A percentile compares a stretch with the other conserved stretches of the same genome.
These are phyloP conservation scores for Asterophora lycoperdoides DNA, from an alignment of 768 basidiomycete genomes.

Conservation along the genomic window DNA sequence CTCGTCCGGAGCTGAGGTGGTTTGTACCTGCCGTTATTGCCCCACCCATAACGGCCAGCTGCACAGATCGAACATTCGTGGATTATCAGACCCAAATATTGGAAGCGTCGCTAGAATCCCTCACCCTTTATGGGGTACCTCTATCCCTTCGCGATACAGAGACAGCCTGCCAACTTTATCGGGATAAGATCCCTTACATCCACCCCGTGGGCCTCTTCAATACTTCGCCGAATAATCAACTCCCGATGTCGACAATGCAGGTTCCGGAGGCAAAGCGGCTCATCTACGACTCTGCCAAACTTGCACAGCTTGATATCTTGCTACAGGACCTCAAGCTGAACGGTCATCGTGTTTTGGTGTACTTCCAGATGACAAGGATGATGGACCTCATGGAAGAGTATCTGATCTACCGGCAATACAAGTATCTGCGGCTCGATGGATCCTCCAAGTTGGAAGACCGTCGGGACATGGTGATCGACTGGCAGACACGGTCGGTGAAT, in stretches of 20 bases:
- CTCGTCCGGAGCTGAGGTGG: conserved; percentile 77
- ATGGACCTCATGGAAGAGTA: conserved; percentile 99
- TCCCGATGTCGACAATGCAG: conserved; percentile 80
- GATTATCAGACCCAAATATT: conserved; percentile 58
- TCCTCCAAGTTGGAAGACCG: conserved; percentile 93
- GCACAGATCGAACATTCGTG: conserved; percentile 73
- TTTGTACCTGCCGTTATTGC: conserved; percentile 83
- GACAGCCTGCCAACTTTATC: conserved; percentile 42
- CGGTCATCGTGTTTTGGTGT: conserved; percentile 91
- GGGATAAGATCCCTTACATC: conserved; percentile 52
- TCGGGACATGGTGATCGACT: conserved; percentile 98
- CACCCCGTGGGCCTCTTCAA: conserved; percentile 65
- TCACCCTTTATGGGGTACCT: conserved; percentile 83
- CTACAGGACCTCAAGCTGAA: conserved; percentile 88
- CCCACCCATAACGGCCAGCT: conserved; percentile 72
- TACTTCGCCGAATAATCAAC: conserved; percentile 62
- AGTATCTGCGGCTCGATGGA: conserved; percentile 89
- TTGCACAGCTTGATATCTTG: conserved; percentile 85
- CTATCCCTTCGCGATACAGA: conserved; percentile 58
- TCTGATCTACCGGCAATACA: conserved; percentile 93
- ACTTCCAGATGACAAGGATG: conserved; percentile 99
- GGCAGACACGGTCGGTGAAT: conserved; percentile 86
- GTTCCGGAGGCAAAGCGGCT: conserved; percentile 94
- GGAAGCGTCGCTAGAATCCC: conserved; percentile 69
- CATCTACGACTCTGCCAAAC: conserved; percentile 94